phyloP scores from a whole-genome alignment of 108 stramenopile genomes.

The Fistulifera pelliculosa region DNA sequence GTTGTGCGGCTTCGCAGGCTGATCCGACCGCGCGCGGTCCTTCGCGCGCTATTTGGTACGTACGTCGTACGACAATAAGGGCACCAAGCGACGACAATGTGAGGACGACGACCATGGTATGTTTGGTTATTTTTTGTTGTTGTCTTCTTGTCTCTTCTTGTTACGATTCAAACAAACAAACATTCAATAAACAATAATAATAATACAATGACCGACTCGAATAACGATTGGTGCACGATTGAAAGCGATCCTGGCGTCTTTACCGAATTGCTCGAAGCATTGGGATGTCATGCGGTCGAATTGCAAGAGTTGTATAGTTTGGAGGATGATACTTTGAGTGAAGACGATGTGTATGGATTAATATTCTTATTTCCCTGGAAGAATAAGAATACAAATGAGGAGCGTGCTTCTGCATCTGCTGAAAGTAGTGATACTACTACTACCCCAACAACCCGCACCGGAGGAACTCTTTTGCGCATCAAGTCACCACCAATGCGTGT shows the following conservation, averaged over 20 bases:
- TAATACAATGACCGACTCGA: too few species aligned
- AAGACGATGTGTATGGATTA: slow-evolving; percentile 70
- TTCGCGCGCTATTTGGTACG: too few species aligned
- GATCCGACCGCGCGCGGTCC: too few species aligned
- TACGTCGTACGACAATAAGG: too few species aligned
- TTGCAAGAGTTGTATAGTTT: slow-evolving; percentile 73
- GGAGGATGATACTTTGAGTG: slow-evolving; percentile 34
- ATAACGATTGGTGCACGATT: slow-evolving; percentile 52
- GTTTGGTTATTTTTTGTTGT: too few species aligned
- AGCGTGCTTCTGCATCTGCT: neutral
- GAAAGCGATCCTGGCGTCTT: slow-evolving; percentile 87
- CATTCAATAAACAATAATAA: too few species aligned
- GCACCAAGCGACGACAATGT: too few species aligned
- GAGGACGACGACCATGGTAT: too few species aligned
- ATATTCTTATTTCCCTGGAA: slow-evolving; percentile 92
- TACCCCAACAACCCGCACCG: slow-evolving; percentile 10
- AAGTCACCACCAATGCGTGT: slow-evolving; percentile 88
- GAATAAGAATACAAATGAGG: slow-evolving; percentile 9
- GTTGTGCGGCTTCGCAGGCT: too few species aligned
- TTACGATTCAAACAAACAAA: too few species aligned
- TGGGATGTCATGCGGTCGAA: slow-evolving; percentile 75
- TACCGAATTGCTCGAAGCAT: slow-evolving; percentile 78
- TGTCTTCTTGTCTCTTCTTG: too few species aligned
- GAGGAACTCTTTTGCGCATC: slow-evolving; percentile 82
- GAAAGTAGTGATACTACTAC: neutral